A percentile compares a stretch with the other conserved stretches of the same genome.
Conservation (phyloP, 345 rosid genomes). For the Camelina laxa region DNA sequence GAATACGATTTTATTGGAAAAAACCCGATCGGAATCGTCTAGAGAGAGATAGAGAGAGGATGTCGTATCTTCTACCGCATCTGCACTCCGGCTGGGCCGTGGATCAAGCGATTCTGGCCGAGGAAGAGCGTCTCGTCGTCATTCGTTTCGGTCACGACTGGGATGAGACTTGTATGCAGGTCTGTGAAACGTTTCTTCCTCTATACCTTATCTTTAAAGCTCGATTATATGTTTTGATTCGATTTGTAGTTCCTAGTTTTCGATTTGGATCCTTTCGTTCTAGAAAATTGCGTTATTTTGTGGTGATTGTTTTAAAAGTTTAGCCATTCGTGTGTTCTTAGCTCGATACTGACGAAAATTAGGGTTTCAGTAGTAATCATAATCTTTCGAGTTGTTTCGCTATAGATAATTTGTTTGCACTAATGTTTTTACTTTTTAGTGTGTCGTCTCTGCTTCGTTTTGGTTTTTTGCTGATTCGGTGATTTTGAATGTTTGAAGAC, state of each 20-base stretch:
- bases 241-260: not conserved
- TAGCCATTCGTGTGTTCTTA: constrained; percentile 1
- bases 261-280: not conserved
- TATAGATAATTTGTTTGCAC: not conserved
- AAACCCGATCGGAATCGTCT: constrained; percentile 16
- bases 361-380: not conserved
- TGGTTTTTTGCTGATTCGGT: not conserved
- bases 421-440: not conserved
- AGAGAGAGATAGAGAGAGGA: constrained; percentile 30
- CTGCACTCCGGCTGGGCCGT: constrained; percentile 97
- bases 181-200: constrained; percentile 19
- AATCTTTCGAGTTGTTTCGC: not conserved
- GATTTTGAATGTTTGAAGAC: not conserved
- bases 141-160: constrained; percentile 94
- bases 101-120: constrained; percentile 91
- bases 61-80: constrained; percentile 92
- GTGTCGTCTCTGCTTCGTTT: not conserved
- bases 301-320: not conserved
- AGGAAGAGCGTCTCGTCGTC: constrained; percentile 92
- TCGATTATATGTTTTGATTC: not conserved
- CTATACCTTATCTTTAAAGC: not conserved
- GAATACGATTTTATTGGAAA: not conserved
- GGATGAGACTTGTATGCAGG: constrained; percentile 99
- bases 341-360: not conserved
- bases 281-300: not conserved